Base-by-base conservation (phyloP, 2,329 filamentous ascomycete species). In the Pyrenophora graminea region DNA sequence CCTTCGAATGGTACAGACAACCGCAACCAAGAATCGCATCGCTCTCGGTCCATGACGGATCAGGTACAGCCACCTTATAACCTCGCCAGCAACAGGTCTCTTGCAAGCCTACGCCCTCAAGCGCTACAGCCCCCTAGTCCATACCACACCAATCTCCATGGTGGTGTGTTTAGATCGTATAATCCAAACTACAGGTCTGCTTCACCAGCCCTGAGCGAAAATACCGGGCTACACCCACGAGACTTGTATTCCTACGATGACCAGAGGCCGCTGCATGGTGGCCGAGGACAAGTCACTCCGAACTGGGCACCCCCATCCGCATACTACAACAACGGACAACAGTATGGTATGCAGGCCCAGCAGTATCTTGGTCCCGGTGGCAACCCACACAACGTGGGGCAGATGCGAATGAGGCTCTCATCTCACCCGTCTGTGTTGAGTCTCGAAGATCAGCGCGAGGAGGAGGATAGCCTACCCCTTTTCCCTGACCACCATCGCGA, bases 131-230 rank as follows among this genome's bases (percentile, higher is more conserved):
- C 70, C 10, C 66, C 67, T 39, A 76, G 72, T 21, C 73, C 74
- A 17, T 77, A 75, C 58, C 64, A 79, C 55, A 76, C 74, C 2
- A 71, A 25, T 19, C 30, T 34, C 10, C 31, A 38, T n/a, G 34
- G 45, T 15, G 30, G 9, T 39, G 49, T 30, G 5, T 34, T 70
- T 43, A 68, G 76, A 39, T 68, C 76, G 52, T 74, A 72, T 53
- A 72, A 74, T 25, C 71, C 73, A 12, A 72, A 72, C 12, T 74
- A 76, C 55, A 70, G 76, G 17, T 69, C 77, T 15, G 64, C 67
- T 10, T 79, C 78, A 17, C 76, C 77, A 31, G 74, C 75, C 6
- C 57, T 76, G 66, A 79, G 75, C 51, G 77, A 80, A 38, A 55
- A 57, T 3, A 59, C 63, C 21, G 59, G 66, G 8, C 39, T 58